Conservation (phyloP, 164 flowering plant species). For the Saururus chinensis region DNA sequence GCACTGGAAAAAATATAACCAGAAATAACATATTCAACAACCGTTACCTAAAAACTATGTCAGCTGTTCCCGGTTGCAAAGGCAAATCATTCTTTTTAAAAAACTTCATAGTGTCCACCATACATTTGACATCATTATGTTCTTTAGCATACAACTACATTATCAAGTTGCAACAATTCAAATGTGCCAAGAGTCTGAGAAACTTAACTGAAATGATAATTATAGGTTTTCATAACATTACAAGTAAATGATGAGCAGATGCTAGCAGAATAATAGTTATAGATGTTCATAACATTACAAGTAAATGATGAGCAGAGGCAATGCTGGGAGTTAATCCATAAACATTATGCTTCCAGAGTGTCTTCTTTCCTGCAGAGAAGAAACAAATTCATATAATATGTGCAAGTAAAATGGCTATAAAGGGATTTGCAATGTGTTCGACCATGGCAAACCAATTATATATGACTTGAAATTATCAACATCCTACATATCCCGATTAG, state of each 20-base stretch:
- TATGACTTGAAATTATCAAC: neutral
- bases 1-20: no score
- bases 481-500: neutral
- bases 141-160: conserved; percentile 68
- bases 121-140: conserved; percentile 54
- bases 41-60: conserved; percentile 77
- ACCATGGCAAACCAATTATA: no score
- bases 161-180: no score
- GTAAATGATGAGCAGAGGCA: no score
- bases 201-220: conserved; percentile 33
- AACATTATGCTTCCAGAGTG: conserved; percentile 64
- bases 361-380: conserved; percentile 55
- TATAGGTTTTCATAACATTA: conserved; percentile 11
- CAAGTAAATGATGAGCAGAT: no score
- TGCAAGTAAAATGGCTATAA: neutral
- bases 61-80: conserved; percentile 86
- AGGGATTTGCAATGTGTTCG: no score
- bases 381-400: neutral
- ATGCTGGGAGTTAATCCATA: conserved; percentile 72
- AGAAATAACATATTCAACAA: no score
- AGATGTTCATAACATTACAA: no score
- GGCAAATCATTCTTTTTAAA: conserved; percentile 62
- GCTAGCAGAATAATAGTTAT: no score
- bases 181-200: conserved; percentile 9
- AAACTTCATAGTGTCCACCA: conserved; percentile 65